Percentiles rank a stretch among this genome's conserved stretches.
Evolutionary conservation across 163 green algal species (phyloP).

Genomic region (Scenedesmus sp.): DNA sequence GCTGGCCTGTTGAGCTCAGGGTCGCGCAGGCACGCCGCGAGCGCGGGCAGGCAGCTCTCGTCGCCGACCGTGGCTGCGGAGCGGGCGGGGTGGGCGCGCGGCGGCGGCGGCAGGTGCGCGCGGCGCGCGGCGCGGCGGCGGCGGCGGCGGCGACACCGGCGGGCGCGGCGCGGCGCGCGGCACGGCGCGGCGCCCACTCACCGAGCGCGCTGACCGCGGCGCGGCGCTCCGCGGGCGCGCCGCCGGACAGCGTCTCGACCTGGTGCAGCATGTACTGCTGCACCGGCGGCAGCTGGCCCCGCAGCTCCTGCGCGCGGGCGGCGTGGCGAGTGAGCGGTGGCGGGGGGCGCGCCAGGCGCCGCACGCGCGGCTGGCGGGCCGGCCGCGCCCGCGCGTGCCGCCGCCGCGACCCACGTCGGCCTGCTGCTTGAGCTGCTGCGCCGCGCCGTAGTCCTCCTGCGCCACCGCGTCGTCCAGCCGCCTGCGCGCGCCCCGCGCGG

Average conservation of each 20-base stretch:
- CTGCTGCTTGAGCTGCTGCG: conserved; percentile 11
- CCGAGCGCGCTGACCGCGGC: conserved; percentile 29
- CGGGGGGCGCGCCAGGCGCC: no score
- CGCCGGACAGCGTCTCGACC: conserved; percentile 47
- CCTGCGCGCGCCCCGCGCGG: conserved; percentile 2
- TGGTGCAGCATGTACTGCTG: conserved; percentile 61
- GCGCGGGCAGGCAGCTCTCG: conserved; percentile 40
- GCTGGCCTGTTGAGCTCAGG: conserved; percentile 44
- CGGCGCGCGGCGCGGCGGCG: no score
- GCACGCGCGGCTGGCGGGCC: no score
- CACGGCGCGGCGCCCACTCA: conserved; percentile 14
- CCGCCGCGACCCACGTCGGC: conserved; percentile 16
- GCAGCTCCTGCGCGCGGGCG: not conserved
- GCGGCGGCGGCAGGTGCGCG: not conserved
- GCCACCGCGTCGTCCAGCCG: conserved; percentile 12
- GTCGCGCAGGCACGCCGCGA: conserved; percentile 50
- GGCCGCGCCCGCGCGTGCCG: no score
- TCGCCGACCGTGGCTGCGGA: conserved; percentile 14
- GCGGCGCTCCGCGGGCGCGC: conserved; percentile 20
- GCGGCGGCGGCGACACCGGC: no score
- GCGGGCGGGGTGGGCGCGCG: not conserved
- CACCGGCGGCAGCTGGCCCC: conserved; percentile 53
- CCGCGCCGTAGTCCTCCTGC: conserved; percentile 22
- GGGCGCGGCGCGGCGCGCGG: no score
- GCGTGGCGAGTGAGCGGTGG: not conserved